These are phyloP conservation scores for Yamadazyma paraphyllophila DNA, from an alignment of 805 yeast species.

Conservation along the genomic window DNA sequence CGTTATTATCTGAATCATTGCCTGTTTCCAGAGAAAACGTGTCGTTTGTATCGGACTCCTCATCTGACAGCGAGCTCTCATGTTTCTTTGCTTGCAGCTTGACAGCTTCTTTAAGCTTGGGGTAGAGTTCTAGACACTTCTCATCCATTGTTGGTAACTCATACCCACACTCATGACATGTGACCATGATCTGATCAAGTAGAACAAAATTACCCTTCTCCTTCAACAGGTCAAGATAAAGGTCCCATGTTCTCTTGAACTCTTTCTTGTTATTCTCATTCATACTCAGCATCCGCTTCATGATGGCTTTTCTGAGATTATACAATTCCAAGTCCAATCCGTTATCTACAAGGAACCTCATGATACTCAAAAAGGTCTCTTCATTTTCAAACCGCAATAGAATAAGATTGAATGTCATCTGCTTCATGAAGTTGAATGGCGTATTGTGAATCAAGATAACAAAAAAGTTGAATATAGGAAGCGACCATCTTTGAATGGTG, in stretches of 20 bases:
- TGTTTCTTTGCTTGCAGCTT: neutral
- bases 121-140: neutral
- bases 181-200: slow-evolving; percentile 8
- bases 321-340: slow-evolving; percentile 26
- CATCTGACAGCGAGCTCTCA: slow-evolving; percentile 4
- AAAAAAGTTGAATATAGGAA: slow-evolving; percentile 30
- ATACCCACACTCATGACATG: slow-evolving; percentile 3
- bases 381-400: slow-evolving; percentile 16
- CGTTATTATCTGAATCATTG: slow-evolving; percentile 5
- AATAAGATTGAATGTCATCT: slow-evolving; percentile 23
- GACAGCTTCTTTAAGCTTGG: neutral
- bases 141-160: neutral
- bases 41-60: slow-evolving; percentile 5
- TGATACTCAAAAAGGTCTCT: slow-evolving; percentile 17
- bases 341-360: slow-evolving; percentile 24
- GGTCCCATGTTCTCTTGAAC: slow-evolving; percentile 7
- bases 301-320: slow-evolving; percentile 7
- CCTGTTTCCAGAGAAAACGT: slow-evolving; percentile 13
- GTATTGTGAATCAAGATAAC: slow-evolving; percentile 34
- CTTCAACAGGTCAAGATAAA: slow-evolving; percentile 5
- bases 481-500: slow-evolving; percentile 27
- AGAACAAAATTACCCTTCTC: neutral
- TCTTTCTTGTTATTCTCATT: slow-evolving; percentile 1
- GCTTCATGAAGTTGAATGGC: slow-evolving; percentile 28
- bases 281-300: slow-evolving; percentile 1